A percentile compares a stretch with the other conserved stretches of the same genome.
These are phyloP conservation scores for Trypanosoma brucei DNA, from an alignment of 208 protist species.

Conservation along the genomic window DNA sequence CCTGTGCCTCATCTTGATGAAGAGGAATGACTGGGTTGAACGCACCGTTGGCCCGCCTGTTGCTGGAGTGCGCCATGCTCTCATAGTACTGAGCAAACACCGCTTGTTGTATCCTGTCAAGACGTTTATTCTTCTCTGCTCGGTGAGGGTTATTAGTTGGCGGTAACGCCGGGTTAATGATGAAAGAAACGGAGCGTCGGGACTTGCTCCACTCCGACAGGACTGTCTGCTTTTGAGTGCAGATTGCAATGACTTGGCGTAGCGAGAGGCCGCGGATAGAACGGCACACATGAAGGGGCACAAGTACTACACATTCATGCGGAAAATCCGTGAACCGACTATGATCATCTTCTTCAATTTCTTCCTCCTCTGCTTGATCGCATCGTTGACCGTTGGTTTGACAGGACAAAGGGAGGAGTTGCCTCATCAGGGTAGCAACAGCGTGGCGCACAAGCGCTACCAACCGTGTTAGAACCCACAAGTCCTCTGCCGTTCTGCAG, in stretches of 20 bases:
- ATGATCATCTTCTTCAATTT: not conserved
- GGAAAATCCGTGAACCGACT: slow-evolving; percentile 11
- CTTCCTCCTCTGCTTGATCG: not conserved
- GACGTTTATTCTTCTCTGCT: slow-evolving; percentile 52
- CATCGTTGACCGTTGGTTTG: not conserved
- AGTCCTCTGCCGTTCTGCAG: slow-evolving; percentile 14
- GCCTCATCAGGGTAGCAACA: slow-evolving; percentile 7
- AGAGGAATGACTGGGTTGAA: not conserved
- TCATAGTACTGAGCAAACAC: slow-evolving; percentile 52
- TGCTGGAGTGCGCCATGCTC: slow-evolving; percentile 1
- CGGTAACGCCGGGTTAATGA: slow-evolving; percentile 54
- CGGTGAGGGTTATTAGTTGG: slow-evolving; percentile 39
- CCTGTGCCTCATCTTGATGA: not conserved
- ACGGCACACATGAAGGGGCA: slow-evolving; percentile 17
- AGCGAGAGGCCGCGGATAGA: slow-evolving; percentile 8
- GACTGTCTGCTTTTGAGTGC: not conserved
- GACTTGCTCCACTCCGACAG: not conserved
- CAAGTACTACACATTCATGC: slow-evolving; percentile 19
- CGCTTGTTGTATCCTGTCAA: slow-evolving; percentile 54
- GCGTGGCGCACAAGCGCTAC: slow-evolving; percentile 9
- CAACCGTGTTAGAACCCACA: slow-evolving; percentile 17
- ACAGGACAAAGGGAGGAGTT: not conserved
- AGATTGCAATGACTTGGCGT: slow-evolving; percentile 13
- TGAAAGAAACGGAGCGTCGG: slow-evolving; percentile 25
- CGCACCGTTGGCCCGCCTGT: not conserved